A percentile compares a stretch with the other conserved stretches of the same genome.
Evolutionary conservation across 1,284 basidiomycete genomes (phyloP).

Genomic region (Rhodofomes roseus): DNA sequence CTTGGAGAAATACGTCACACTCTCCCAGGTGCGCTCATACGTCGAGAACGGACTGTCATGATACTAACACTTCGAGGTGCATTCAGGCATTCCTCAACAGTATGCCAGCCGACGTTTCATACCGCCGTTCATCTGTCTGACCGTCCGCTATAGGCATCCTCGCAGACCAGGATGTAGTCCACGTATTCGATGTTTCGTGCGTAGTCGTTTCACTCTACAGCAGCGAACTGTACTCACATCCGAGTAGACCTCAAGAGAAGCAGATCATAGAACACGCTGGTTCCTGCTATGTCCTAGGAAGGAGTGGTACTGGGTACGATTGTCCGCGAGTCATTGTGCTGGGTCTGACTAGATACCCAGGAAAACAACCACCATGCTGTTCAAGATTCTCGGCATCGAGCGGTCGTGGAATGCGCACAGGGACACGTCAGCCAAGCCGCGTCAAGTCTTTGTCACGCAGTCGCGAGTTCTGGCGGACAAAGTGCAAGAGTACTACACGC

Average conservation of each 20-base stretch:
- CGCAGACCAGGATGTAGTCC: constrained; percentile 41
- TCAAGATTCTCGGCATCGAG: constrained; percentile 70
- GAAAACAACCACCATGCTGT: constrained; percentile 74
- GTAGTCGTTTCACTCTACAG: constrained; percentile 15
- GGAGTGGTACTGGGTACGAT: constrained; percentile 69
- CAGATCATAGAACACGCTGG: constrained; percentile 55
- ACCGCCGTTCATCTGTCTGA: constrained; percentile 1
- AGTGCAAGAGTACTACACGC: constrained; percentile 62
- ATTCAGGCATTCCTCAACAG: constrained; percentile 50
- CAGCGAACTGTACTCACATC: background rate
- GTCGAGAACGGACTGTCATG: too few relatives aligned
- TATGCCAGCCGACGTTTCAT: constrained; percentile 21
- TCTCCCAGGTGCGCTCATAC: constrained; percentile 48
- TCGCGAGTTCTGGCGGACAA: constrained; percentile 61
- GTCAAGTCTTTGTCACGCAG: constrained; percentile 73
- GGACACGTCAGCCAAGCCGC: constrained; percentile 31
- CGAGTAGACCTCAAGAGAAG: constrained; percentile 58
- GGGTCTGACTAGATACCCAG: constrained; percentile 31
- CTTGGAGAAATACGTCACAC: constrained; percentile 60
- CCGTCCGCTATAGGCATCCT: constrained; percentile 35
- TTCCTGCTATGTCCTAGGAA: constrained; percentile 67
- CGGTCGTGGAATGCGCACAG: constrained; percentile 39
- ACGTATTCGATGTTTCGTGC: constrained; percentile 55
- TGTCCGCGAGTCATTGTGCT: background rate
- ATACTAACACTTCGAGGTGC: background rate